A percentile compares a stretch with the other conserved stretches of the same genome.
These are phyloP conservation scores for Tuber borchii DNA, from an alignment of 495 filamentous ascomycete genomes.

Conservation along the genomic window DNA sequence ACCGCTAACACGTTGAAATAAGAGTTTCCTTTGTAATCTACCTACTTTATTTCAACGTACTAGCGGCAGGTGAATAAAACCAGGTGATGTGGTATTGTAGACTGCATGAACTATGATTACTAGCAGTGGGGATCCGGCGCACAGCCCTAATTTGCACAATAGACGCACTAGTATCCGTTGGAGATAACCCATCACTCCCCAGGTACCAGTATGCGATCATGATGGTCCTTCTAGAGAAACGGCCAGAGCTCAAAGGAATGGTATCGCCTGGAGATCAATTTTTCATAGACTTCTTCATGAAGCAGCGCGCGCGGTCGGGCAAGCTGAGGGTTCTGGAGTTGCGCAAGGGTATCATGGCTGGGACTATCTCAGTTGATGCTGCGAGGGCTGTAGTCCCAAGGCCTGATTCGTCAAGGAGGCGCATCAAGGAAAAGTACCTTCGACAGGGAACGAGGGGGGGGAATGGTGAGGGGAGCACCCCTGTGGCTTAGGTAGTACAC, in stretches of 20 bases:
- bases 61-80: too few species aligned
- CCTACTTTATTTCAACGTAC: too few species aligned
- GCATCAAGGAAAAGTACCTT: neutral
- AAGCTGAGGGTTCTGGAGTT: neutral
- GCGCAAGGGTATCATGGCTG: neutral
- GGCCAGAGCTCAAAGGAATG: neutral
- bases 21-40: too few species aligned
- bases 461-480: neutral
- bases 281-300: neutral
- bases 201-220: neutral
- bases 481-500: too few species aligned
- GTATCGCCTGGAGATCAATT: neutral
- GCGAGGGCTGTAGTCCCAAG: neutral
- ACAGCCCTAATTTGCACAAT: neutral
- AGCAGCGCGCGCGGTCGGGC: neutral
- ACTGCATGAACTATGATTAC: neutral
- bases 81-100: too few species aligned
- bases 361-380: neutral
- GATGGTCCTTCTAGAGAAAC: neutral
- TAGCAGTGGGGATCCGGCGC: neutral
- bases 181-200: neutral
- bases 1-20: too few species aligned
- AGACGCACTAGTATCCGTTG: neutral
- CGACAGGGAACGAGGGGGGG: neutral
- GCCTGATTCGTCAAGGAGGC: neutral